Conservation (phyloP, 176 grass and related monocot species). For the Neostapfia colusana region DNA sequence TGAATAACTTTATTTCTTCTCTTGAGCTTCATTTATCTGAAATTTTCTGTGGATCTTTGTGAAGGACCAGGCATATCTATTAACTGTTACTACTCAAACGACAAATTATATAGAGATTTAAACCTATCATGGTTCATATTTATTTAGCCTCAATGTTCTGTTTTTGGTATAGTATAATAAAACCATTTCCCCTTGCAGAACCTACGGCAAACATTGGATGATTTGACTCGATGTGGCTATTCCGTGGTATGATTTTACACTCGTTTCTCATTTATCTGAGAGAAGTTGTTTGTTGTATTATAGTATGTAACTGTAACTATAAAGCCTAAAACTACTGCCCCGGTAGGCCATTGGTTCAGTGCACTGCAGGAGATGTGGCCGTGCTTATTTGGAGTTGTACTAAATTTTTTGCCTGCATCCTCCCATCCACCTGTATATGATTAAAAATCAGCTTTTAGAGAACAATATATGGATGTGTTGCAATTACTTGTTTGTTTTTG, state of each 20-base stretch:
- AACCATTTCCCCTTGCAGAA: constrained; percentile 63
- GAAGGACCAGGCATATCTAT: not conserved
- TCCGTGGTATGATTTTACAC: constrained; percentile 70
- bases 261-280: constrained; percentile 15
- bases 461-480: not conserved
- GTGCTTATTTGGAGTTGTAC: constrained; percentile 27
- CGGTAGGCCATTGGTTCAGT: constrained; percentile 2
- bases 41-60: not conserved
- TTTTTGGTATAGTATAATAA: constrained; percentile 21
- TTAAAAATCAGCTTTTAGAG: not conserved
- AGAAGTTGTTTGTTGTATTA: not conserved
- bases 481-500: not conserved
- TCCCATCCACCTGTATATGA: not conserved
- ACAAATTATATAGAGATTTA: not conserved
- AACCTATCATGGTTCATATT: constrained; percentile 2
- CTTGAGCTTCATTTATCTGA: not conserved
- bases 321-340: constrained; percentile 7
- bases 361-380: constrained; percentile 1
- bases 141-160: constrained; percentile 3
- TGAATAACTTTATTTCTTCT: not conserved
- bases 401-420: not conserved
- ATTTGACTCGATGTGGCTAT: constrained; percentile 92
- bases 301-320: constrained; percentile 9
- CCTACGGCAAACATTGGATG: constrained; percentile 93
- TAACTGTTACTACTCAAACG: not conserved